These are phyloP conservation scores for Collybia nuda DNA, from an alignment of 768 basidiomycete species.

Conservation along the genomic window DNA sequence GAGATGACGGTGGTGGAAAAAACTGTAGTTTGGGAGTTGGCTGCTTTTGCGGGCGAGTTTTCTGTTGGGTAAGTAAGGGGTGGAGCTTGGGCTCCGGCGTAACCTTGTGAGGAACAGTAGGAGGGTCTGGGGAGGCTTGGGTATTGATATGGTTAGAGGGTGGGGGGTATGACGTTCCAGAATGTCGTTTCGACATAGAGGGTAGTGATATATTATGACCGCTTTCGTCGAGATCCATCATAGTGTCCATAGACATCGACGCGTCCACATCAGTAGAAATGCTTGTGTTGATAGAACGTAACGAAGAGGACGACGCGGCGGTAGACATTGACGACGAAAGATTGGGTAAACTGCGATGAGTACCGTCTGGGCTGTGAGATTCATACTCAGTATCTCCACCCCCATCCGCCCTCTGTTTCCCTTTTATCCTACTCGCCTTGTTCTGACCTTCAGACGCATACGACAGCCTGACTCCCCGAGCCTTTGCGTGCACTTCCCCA, in stretches of 20 bases:
- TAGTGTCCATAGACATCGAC: constrained; percentile 2
- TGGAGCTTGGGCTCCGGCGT: constrained; percentile 10
- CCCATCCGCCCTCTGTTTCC: constrained; percentile 4
- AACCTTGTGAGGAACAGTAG: background rate
- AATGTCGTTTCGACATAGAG: background rate
- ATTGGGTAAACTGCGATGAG: background rate
- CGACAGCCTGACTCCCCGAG: background rate
- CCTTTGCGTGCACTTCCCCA: background rate
- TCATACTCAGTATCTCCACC: background rate
- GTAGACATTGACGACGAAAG: constrained; percentile 7
- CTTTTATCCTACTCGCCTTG: constrained; percentile 6
- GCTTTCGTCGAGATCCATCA: constrained; percentile 7
- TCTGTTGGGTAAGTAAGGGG: constrained; percentile 14
- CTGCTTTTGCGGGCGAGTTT: constrained; percentile 2
- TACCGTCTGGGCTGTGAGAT: background rate
- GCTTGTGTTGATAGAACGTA: background rate
- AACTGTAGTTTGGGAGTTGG: constrained; percentile 2
- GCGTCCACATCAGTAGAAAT: background rate
- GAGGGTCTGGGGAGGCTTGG: background rate
- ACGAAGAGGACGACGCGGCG: constrained; percentile 3
- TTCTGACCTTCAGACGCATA: background rate
- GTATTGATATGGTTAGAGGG: background rate
- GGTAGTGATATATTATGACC: background rate
- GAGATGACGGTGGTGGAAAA: background rate
- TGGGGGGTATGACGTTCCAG: background rate